A percentile compares a stretch with the other conserved stretches of the same genome.
Conservation (phyloP, 2,329 filamentous ascomycete species). For the Colletotrichum eremochloae region DNA sequence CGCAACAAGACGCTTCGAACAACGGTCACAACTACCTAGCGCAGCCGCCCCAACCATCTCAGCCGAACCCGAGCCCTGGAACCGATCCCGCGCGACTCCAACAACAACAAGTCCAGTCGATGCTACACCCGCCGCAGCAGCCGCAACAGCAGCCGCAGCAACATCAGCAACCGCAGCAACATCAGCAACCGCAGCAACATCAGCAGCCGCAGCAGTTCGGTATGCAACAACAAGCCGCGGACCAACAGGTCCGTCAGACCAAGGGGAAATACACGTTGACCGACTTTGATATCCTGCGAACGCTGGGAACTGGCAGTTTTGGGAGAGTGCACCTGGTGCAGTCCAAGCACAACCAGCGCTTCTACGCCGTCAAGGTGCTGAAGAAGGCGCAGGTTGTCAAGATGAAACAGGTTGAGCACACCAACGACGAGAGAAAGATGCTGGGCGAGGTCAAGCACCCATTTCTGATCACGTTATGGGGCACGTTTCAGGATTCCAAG, state of each 20-base stretch:
- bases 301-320: constrained; percentile 96
- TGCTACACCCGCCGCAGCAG: constrained; percentile 44
- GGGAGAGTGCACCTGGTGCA: constrained; percentile 96
- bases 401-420: constrained; percentile 99
- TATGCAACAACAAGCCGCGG: constrained; percentile 53
- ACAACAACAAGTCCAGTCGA: constrained; percentile 55
- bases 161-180: constrained; percentile 44
- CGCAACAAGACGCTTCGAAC: constrained; percentile 59
- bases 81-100: constrained; percentile 53
- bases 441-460: constrained; percentile 96
- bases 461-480: constrained; percentile 97
- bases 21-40: constrained; percentile 44
- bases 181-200: constrained; percentile 42
- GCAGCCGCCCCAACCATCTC: constrained; percentile 44
- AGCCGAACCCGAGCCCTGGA: constrained; percentile 54
- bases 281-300: constrained; percentile 92
- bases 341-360: constrained; percentile 97
- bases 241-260: constrained; percentile 71
- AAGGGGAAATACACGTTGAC: constrained; percentile 97
- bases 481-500: constrained; percentile 94
- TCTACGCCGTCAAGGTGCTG: constrained; percentile 97
- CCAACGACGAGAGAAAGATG: constrained; percentile 97
- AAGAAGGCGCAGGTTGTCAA: constrained; percentile 99
- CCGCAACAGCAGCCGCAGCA: constrained; percentile 43
- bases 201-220: constrained; percentile 48